A percentile compares a stretch with the other conserved stretches of the same genome.
These are phyloP conservation scores for Penicillium oxalicum DNA, from an alignment of 2,329 filamentous ascomycete species.

Conservation along the genomic window DNA sequence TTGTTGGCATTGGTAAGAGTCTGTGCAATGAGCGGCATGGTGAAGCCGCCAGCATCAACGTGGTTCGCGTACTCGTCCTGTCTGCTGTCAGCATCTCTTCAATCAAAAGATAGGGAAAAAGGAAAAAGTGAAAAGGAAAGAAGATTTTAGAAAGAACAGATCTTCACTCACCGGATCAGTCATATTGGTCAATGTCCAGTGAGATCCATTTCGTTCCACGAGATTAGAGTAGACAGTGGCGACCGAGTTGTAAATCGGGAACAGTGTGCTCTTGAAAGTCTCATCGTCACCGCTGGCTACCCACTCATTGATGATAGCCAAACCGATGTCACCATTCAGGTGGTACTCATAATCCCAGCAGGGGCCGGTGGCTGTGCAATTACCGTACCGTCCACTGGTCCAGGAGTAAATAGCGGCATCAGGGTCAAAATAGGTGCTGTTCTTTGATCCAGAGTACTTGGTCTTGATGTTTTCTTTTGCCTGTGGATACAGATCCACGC, in stretches of 20 bases:
- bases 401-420: conserved; percentile 61
- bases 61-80: conserved; percentile 63
- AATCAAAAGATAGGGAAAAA: background rate
- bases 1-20: conserved; percentile 53
- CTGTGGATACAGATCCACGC: conserved; percentile 53
- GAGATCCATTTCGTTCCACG: conserved; percentile 54
- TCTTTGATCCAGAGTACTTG: conserved; percentile 54
- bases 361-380: conserved; percentile 59
- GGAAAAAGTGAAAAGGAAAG: background rate
- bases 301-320: conserved; percentile 57
- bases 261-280: conserved; percentile 51
- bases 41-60: conserved; percentile 63
- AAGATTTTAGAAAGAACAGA: no score
- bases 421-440: conserved; percentile 51
- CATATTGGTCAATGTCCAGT: conserved; percentile 54
- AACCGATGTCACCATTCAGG: conserved; percentile 62
- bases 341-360: conserved; percentile 71
- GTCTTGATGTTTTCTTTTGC: conserved; percentile 55
- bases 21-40: conserved; percentile 56
- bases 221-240: conserved; percentile 58
- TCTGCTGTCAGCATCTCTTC: background rate
- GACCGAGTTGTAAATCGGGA: conserved; percentile 59
- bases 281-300: conserved; percentile 54
- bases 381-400: conserved; percentile 62
- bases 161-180: conserved; percentile 58